Base-by-base conservation (phyloP, 805 yeast species). In the Starmerella bombi region DNA sequence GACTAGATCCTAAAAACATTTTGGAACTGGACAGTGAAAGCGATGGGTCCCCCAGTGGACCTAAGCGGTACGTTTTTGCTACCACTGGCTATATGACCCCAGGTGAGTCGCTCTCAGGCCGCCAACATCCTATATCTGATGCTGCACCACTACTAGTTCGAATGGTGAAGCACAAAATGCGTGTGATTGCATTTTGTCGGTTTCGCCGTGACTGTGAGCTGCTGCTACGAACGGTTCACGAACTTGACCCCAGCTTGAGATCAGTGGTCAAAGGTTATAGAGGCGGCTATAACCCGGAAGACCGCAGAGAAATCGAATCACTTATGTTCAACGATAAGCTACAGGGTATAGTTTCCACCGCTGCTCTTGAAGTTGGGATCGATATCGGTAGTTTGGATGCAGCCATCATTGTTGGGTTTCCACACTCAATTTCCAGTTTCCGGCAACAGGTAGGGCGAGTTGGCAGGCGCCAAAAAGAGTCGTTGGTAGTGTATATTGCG, bases 371-470 rank as follows among this genome's bases (percentile, higher is more conserved):
- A 55, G 69, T 91, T 36, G 99, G 99, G 44, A 82, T 91, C 38
- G 98, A 91, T 65, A 80, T 91, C 46, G 93, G 97, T 37, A 81
- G 80, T 12, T 64, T 91, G 35, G 98, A 91, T 59, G 85, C 93
- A 0, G 97, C 86, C 0, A 61, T 91, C 2, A 75, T 85, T 63
- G 83, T 93, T 54, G 97, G 97, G 0, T 91, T 91, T 48, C 99
- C 99, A 0, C 64, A 75, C 17, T 80, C 94, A 39, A 69, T 85
- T 44, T 77, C 93, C 37, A 84, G 84, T 46, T 72, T 91, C 55
- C 83, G 86, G 51, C 99, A 91, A 60, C 98, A 91, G 55, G 79
- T 91, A 64, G 99, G 99, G 28, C 70, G 99, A 54, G 97, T 95
- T 0, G 99, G 99, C 15, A 69, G 99, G 57, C 74, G 94, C 49